phyloP scores from a whole-genome alignment of 352 stramenopile species.

The Pythium coloratum region DNA sequence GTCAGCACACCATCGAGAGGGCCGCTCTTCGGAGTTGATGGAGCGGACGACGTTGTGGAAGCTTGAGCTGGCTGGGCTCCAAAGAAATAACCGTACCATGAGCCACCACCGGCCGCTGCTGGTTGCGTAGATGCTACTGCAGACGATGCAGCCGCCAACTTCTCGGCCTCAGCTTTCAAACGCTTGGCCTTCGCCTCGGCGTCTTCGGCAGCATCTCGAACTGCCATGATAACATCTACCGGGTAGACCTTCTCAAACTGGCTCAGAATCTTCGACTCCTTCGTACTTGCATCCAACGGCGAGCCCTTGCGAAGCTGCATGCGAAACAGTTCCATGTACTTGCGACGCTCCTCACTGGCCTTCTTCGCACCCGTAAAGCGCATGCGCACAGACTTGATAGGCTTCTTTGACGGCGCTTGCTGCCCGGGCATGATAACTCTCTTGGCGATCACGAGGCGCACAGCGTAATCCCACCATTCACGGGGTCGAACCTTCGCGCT shows the following conservation, averaged over 20 bases:
- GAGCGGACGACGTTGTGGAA: slow-evolving; percentile 12
- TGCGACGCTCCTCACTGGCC: slow-evolving; percentile 47
- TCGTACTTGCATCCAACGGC: slow-evolving; percentile 39
- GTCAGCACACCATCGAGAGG: slow-evolving; percentile 49
- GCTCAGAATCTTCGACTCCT: slow-evolving; percentile 43
- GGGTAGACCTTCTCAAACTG: slow-evolving; percentile 66
- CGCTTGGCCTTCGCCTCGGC: slow-evolving; percentile 36
- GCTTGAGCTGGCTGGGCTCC: slow-evolving; percentile 24
- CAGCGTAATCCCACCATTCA: slow-evolving; percentile 82
- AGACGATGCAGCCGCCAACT: slow-evolving; percentile 27
- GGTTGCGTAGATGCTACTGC: slow-evolving; percentile 19
- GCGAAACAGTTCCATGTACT: slow-evolving; percentile 63
- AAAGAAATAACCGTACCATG: slow-evolving; percentile 87
- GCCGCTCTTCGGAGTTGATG: slow-evolving; percentile 7
- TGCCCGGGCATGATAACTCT: slow-evolving; percentile 14
- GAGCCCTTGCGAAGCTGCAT: slow-evolving; percentile 44
- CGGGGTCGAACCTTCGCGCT: slow-evolving; percentile 33
- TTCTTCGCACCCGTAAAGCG: slow-evolving; percentile 65
- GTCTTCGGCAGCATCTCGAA: slow-evolving; percentile 65
- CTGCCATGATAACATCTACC: slow-evolving; percentile 61
- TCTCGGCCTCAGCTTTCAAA: slow-evolving; percentile 27
- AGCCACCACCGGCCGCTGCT: slow-evolving; percentile 28
- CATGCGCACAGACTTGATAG: slow-evolving; percentile 27
- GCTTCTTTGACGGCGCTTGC: slow-evolving; percentile 3
- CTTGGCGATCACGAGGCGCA: slow-evolving; percentile 45